Evolutionary conservation across 139 green algal genomes (phyloP), one percentile per base, ranked within the genome.

Genomic region (Pseudopediastrum boryanum): DNA sequence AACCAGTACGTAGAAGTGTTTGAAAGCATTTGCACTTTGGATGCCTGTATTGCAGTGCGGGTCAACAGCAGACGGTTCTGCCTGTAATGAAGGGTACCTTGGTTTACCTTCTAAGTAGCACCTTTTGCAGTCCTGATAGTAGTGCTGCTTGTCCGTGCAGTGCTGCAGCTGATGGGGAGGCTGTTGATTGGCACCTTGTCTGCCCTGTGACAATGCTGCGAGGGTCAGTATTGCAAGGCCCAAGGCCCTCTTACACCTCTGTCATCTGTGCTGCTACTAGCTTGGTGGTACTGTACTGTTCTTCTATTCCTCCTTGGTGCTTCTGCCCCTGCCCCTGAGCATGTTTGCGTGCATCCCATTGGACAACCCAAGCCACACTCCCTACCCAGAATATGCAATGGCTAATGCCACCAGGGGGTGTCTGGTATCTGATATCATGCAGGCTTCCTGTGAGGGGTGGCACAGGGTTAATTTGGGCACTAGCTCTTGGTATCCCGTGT

Each of bases 341-440:
- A 39, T 68, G 61, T 68, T 68, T 68, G 61, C 61, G 3, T 68
- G 61, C 61, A 46, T 31, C 61, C 61, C 61, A 4, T 29, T 68
- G 10, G 61, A 68, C 61, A 46, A 56, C 46, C 13, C 0, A 13
- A 19, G n/a, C 7, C 33, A 35, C 31, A 35, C 13, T 3, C 61
- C 43, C n/a, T 68, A 68, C n/a, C 61, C 61, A 12, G 33, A 68
- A 35, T 68, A 68, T 21, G 61, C 61, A 4, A 35, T 68, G n/a
- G 61, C 61, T 27, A 68, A 21, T 16, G 61, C 61, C 6, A 10
- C 4, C 27, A 10, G 19, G n/a, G 38, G 39, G n/a, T 72, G 38
- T 41, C 54, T 39, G 64, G n/a, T 42, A n/a, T 42, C 8, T 29
- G 64, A 72, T 41, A 72, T 72, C 39, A 21, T 23, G 4, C 39